Evolutionary conservation across 2,329 filamentous ascomycete species (phyloP), one percentile per base, ranked within the genome.

Genomic region (Dichotomopilus funicola): DNA sequence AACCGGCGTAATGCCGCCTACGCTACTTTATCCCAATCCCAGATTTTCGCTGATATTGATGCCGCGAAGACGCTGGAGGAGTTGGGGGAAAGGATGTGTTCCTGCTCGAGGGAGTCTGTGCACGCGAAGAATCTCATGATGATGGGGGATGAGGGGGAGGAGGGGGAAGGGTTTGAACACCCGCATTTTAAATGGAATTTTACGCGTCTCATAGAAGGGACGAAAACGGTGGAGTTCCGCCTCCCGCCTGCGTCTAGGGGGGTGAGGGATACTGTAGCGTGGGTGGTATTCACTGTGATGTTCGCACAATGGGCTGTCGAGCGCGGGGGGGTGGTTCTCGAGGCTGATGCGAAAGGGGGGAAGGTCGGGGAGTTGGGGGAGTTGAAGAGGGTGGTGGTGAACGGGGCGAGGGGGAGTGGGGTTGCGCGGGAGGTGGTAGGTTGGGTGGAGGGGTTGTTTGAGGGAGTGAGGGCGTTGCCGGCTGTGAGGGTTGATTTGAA

Each of bases 151-250:
- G 7, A 34, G 10, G 35, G 12, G 10, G 5, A 33, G 19, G 10
- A 33, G 12, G 13, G 34, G 19, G 37, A 40, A 5, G 47, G 34
- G 36, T 49, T 49, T 41, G 37, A 33, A 31, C 37, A 41, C 38
- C 27, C 37, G n/a, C 37, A 34, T n/a, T 50, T 50, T 38, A 37
- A 38, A n/a, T 50, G 48, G 48, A 50, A 50, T 31, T 34, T 50
- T 9, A 34, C 37, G 37, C 34, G 10, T 8, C 48, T 50, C 10
- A 42, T 11, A 3, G 38, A 34, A 9, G 10, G 37, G 7, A 50
- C 37, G 38, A 27, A 12, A 13, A 50, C 48, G 7, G 42, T 50
- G 6, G 48, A 50, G 38, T 50, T 50, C 7, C 48, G 48, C 1
- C 48, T 34, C 31, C 48, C 48, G 5, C 48, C 48, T 10, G 37